phyloP scores from a whole-genome alignment of 2,329 filamentous ascomycete genomes.

The Fusarium tricinctum region DNA sequence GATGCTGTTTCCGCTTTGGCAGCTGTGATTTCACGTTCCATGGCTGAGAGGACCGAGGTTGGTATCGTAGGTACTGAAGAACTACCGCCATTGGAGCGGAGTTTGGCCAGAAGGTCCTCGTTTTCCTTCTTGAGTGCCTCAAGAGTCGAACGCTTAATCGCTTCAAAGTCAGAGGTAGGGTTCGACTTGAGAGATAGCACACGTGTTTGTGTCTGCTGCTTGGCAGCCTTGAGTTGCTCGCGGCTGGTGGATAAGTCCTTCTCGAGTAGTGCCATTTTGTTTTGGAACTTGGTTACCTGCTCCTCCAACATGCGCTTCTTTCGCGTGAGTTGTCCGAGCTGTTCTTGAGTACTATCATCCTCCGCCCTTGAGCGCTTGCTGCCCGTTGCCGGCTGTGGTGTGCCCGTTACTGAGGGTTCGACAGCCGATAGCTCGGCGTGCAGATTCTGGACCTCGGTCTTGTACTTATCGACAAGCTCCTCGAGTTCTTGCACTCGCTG shows the following conservation, averaged over 20 bases:
- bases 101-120: constrained; percentile 80
- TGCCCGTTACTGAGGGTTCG: constrained; percentile 62
- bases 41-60: constrained; percentile 79
- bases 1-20: constrained; percentile 77
- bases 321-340: constrained; percentile 84
- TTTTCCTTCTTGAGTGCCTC: constrained; percentile 86
- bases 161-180: constrained; percentile 87
- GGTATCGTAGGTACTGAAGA: constrained; percentile 77
- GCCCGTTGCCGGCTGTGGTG: constrained; percentile 61
- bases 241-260: constrained; percentile 80
- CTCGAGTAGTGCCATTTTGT: constrained; percentile 77
- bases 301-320: constrained; percentile 91
- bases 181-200: constrained; percentile 91
- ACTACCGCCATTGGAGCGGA: constrained; percentile 63
- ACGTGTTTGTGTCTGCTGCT: constrained; percentile 80
- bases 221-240: constrained; percentile 77
- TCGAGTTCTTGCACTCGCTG: constrained; percentile 86
- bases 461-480: constrained; percentile 87
- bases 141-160: constrained; percentile 85
- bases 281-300: constrained; percentile 77
- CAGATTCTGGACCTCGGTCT: constrained; percentile 80
- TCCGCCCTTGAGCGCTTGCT: constrained; percentile 76
- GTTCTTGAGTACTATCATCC: constrained; percentile 74
- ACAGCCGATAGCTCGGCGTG: constrained; percentile 79
- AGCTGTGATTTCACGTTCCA: constrained; percentile 81